phyloP scores from a whole-genome alignment of 2,329 filamentous ascomycete genomes.

The Thyridium curvatum region DNA sequence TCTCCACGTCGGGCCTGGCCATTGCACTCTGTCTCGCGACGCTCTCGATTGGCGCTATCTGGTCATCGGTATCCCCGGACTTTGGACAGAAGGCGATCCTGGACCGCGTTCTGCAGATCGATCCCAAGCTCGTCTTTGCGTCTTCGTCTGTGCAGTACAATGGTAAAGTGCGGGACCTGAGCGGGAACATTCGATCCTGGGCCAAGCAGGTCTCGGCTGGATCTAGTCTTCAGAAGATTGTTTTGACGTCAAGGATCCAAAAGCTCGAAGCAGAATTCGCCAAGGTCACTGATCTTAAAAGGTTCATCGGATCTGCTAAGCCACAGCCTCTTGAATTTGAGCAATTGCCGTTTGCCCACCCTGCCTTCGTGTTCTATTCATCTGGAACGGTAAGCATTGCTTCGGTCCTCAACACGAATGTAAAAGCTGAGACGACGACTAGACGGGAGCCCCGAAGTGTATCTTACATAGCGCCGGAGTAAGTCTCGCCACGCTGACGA shows the following conservation, averaged over 20 bases:
- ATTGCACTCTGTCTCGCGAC: slow-evolving; percentile 6
- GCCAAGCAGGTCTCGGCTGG: neutral
- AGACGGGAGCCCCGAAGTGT: no score
- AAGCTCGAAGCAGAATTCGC: no score
- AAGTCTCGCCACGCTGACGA: no score
- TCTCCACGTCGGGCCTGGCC: slow-evolving; percentile 7
- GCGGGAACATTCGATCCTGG: slow-evolving; percentile 1
- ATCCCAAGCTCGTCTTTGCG: slow-evolving; percentile 7
- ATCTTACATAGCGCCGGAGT: no score
- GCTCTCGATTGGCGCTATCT: slow-evolving; percentile 7
- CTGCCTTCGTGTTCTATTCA: slow-evolving; percentile 5
- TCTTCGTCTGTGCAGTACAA: slow-evolving; percentile 6
- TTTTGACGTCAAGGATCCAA: no score
- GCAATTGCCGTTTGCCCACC: slow-evolving; percentile 4
- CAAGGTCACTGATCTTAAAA: no score
- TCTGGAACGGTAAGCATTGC: slow-evolving; percentile 4
- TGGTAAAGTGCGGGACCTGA: slow-evolving; percentile 4
- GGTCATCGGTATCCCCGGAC: slow-evolving; percentile 8
- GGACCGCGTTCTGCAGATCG: slow-evolving; percentile 7
- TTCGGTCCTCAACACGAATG: no score
- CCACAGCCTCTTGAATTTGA: slow-evolving; percentile 3
- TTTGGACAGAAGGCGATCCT: slow-evolving; percentile 7
- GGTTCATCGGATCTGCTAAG: no score
- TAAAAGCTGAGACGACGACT: no score
- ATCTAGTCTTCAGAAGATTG: no score